Evolutionary conservation across 2,329 filamentous ascomycete species (phyloP).

Genomic region (Penicillium sp.): DNA sequence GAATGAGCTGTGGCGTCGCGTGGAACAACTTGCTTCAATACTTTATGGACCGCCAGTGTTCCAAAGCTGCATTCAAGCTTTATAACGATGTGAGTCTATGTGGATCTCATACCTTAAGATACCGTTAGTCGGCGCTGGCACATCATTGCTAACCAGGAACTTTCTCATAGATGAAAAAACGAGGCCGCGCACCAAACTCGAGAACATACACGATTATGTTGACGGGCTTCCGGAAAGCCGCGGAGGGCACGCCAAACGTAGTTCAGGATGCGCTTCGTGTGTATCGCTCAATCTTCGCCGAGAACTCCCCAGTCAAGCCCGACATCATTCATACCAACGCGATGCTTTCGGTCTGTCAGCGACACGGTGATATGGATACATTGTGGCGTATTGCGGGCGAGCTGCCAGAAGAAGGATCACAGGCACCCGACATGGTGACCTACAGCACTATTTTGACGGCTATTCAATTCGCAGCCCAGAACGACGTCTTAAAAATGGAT

Average conservation of each 20-base stretch:
- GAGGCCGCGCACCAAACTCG: constrained; percentile 73
- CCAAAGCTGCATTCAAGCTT: constrained; percentile 69
- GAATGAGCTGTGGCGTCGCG: constrained; percentile 65
- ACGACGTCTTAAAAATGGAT: constrained; percentile 30
- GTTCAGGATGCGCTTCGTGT: constrained; percentile 69
- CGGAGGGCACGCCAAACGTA: constrained; percentile 47
- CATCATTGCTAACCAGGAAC: constrained; percentile 3
- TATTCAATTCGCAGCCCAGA: constrained; percentile 54
- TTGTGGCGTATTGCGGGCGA: constrained; percentile 75
- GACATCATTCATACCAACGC: constrained; percentile 85
- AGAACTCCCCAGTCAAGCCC: constrained; percentile 63
- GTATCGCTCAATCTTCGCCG: constrained; percentile 70
- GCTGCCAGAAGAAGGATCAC: constrained; percentile 62
- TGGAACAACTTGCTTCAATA: constrained; percentile 87
- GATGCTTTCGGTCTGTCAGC: constrained; percentile 75
- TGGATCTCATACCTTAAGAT: not conserved
- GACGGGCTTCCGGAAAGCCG: constrained; percentile 64
- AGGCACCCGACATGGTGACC: constrained; percentile 67
- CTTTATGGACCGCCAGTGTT: constrained; percentile 58
- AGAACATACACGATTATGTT: constrained; percentile 84
- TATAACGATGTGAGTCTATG: constrained; percentile 71
- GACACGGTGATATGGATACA: constrained; percentile 71
- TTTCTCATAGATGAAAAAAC: constrained; percentile 81
- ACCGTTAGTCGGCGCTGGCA: not conserved
- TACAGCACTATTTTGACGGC: constrained; percentile 83